Conservation (phyloP, 2,329 filamentous ascomycete genomes). For the Sporothrix pallida region DNA sequence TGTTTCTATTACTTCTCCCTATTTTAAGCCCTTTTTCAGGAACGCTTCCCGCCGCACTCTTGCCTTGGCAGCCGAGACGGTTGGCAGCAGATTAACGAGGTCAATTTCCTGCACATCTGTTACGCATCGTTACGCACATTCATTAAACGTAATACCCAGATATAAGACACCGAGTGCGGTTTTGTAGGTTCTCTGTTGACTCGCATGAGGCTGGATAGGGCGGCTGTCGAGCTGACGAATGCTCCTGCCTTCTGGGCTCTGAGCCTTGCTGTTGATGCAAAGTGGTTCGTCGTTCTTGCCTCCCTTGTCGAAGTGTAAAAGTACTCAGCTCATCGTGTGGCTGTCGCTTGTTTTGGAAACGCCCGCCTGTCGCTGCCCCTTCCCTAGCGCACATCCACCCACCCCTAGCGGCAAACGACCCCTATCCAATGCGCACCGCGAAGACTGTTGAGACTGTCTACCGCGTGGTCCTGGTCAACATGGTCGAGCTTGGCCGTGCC, state of each 20-base stretch:
- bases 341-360: constrained; percentile 29
- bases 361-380: constrained; percentile 25
- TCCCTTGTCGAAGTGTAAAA: background rate
- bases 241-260: background rate
- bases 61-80: constrained; percentile 10
- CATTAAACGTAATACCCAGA: background rate
- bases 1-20: no score
- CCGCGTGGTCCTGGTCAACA: background rate
- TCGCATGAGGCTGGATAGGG: constrained; percentile 25
- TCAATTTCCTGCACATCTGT: constrained; percentile 1
- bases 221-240: constrained; percentile 23
- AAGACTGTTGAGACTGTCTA: background rate
- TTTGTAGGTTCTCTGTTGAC: no score
- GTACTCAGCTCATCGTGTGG: constrained; percentile 1
- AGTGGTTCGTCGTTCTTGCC: background rate
- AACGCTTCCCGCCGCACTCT: background rate
- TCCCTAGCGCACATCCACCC: constrained; percentile 22
- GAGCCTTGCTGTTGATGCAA: background rate
- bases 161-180: background rate
- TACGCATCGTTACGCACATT: background rate
- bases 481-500: background rate
- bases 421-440: constrained; percentile 15
- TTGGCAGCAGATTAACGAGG: constrained; percentile 29
- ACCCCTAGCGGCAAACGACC: constrained; percentile 23
- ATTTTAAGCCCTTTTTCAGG: no score